A percentile compares a stretch with the other conserved stretches of the same genome.
phyloP scores from a whole-genome alignment of 768 basidiomycete species.

The Xerocomellus chrysenteron region DNA sequence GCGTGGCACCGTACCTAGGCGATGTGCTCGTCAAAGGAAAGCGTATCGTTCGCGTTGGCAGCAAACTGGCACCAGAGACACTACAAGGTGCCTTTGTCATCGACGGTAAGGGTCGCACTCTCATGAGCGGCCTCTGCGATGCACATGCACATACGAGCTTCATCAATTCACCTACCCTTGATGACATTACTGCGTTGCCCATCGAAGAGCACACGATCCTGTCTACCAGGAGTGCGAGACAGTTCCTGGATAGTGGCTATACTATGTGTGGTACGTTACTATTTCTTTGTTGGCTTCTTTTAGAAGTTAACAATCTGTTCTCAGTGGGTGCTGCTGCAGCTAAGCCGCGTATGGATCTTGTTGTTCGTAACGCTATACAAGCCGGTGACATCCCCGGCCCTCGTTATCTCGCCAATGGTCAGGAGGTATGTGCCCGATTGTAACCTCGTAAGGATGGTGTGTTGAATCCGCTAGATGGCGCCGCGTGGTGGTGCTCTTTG shows the following conservation, averaged over 20 bases:
- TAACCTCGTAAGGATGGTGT: too few relatives aligned
- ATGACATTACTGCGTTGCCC: conserved; percentile 28
- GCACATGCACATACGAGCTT: conserved; percentile 35
- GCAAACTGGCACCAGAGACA: conserved; percentile 19
- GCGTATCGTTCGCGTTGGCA: conserved; percentile 30
- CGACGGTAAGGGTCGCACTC: conserved; percentile 33
- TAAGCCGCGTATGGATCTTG: conserved; percentile 33
- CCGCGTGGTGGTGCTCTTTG: conserved; percentile 31
- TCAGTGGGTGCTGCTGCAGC: conserved; percentile 38
- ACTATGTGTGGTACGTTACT: conserved; percentile 35
- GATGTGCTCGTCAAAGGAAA: conserved; percentile 35
- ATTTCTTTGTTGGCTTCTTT: background rate
- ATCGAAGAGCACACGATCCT: conserved; percentile 36
- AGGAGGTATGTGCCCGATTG: conserved; percentile 26
- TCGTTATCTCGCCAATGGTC: conserved; percentile 36
- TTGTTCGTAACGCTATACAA: conserved; percentile 35
- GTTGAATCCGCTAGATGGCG: conserved; percentile 25
- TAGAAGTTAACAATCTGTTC: background rate
- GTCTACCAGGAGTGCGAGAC: conserved; percentile 30
- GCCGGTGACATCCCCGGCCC: conserved; percentile 36
- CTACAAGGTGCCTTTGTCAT: conserved; percentile 24
- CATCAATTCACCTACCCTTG: conserved; percentile 32
- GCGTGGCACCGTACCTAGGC: conserved; percentile 31
- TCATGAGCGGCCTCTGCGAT: conserved; percentile 39
- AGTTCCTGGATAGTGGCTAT: conserved; percentile 37